phyloP scores from a whole-genome alignment of 2,329 filamentous ascomycete genomes.

The Penicillium sclerotiorum region DNA sequence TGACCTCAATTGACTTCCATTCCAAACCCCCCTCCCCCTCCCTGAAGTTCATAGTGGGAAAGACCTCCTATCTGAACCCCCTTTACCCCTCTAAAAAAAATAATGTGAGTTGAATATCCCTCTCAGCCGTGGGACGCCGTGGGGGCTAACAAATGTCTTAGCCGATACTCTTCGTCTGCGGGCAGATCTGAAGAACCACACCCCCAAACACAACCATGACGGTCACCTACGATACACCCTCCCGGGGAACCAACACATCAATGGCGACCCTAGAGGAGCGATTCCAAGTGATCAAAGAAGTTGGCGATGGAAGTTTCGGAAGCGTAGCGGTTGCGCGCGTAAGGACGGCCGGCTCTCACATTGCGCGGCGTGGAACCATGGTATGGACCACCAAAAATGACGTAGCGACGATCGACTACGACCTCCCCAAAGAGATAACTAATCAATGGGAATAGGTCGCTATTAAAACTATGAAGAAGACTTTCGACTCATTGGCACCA shows the following conservation, averaged over 20 bases:
- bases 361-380: constrained; percentile 88
- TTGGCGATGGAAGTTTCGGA: constrained; percentile 97
- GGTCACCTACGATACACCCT: constrained; percentile 71
- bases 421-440: constrained; percentile 11
- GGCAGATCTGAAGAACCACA: constrained; percentile 40
- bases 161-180: too few species aligned
- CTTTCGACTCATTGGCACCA: constrained; percentile 86
- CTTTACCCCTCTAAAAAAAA: constrained; percentile 21
- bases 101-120: constrained; percentile 25
- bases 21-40: constrained; percentile 6
- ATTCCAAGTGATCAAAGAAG: constrained; percentile 96
- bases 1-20: constrained; percentile 27
- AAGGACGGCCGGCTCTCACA: constrained; percentile 81
- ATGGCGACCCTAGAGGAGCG: constrained; percentile 76
- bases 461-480: constrained; percentile 99
- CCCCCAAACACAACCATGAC: constrained; percentile 61
- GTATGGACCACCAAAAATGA: constrained; percentile 59
- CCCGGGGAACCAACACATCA: constrained; percentile 62
- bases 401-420: constrained; percentile 3
- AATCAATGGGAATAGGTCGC: constrained; percentile 67
- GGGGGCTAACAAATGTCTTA: too few species aligned
- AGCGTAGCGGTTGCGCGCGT: constrained; percentile 92
- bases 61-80: too few species aligned
- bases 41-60: too few species aligned
- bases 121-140: too few species aligned